These are phyloP conservation scores for Paramecium sonneborni DNA, from an alignment of 73 alveolate genomes.

Conservation along the genomic window DNA sequence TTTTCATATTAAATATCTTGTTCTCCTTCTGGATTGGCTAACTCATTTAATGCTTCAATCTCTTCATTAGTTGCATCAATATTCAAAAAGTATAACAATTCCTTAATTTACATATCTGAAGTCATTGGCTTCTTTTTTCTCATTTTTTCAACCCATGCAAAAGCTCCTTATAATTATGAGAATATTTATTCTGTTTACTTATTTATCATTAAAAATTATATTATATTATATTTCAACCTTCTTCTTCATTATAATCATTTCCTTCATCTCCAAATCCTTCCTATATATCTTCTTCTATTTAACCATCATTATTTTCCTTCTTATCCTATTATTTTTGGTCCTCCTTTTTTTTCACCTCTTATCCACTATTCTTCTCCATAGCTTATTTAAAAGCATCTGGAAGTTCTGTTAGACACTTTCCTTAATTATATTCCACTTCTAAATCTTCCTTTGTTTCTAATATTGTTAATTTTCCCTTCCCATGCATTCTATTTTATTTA, in stretches of 20 bases:
- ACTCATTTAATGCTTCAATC: constrained; percentile 31
- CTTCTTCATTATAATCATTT: neutral
- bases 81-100: neutral
- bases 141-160: constrained; percentile 5
- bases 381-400: neutral
- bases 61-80: constrained; percentile 21
- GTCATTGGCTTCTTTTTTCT: constrained; percentile 20
- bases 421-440: neutral
- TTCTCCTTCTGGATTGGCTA: neutral
- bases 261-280: neutral
- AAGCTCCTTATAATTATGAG: constrained; percentile 3
- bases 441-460: neutral
- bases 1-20: neutral
- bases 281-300: neutral
- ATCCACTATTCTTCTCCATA: neutral
- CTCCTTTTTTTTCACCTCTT: neutral
- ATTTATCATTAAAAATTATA: neutral
- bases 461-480: constrained; percentile 56
- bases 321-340: neutral
- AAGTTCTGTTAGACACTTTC: constrained; percentile 13
- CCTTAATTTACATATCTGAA: neutral
- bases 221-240: neutral
- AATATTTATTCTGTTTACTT: neutral
- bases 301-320: neutral
- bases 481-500: constrained; percentile 57